phyloP scores from a whole-genome alignment of 1,139 yeast genomes.

The Yamadazyma blattariae region DNA sequence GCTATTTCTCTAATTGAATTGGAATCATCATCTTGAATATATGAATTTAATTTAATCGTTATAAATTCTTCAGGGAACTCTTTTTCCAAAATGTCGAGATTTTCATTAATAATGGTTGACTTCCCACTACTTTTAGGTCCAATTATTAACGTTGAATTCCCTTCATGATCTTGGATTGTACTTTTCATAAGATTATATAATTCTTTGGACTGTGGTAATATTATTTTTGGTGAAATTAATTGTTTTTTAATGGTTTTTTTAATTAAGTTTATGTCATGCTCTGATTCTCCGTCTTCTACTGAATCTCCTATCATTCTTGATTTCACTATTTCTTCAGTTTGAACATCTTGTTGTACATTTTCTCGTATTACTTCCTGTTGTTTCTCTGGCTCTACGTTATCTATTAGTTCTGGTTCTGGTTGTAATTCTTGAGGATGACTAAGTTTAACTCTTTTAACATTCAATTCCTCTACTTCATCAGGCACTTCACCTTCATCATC shows the following conservation, averaged over 20 bases:
- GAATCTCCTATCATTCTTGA: no score
- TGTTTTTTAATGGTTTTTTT: slow-evolving; percentile 2
- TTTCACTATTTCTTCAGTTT: not conserved
- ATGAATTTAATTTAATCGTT: slow-evolving; percentile 64
- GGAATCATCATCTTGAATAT: slow-evolving; percentile 70
- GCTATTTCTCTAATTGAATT: slow-evolving; percentile 85
- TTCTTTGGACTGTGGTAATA: slow-evolving; percentile 8
- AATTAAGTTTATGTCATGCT: slow-evolving; percentile 4
- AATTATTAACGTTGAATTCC: slow-evolving; percentile 74
- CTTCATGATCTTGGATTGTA: slow-evolving; percentile 68
- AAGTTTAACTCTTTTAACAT: no score
- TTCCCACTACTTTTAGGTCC: slow-evolving; percentile 87
- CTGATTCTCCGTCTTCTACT: not conserved
- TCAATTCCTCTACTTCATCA: no score
- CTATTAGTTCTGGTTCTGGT: no score
- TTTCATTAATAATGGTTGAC: slow-evolving; percentile 58
- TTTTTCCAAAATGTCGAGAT: slow-evolving; percentile 44
- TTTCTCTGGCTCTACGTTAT: not conserved
- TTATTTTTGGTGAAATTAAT: not conserved
- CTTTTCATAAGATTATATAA: slow-evolving; percentile 40
- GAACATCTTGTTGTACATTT: not conserved
- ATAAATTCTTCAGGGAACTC: slow-evolving; percentile 50
- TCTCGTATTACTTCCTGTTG: not conserved
- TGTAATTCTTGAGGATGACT: no score
- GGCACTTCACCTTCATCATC: no score